Evolutionary conservation across 768 basidiomycete species (phyloP), one percentile per base, ranked within the genome.

Genomic region (Sporobolomyces pararoseus): DNA sequence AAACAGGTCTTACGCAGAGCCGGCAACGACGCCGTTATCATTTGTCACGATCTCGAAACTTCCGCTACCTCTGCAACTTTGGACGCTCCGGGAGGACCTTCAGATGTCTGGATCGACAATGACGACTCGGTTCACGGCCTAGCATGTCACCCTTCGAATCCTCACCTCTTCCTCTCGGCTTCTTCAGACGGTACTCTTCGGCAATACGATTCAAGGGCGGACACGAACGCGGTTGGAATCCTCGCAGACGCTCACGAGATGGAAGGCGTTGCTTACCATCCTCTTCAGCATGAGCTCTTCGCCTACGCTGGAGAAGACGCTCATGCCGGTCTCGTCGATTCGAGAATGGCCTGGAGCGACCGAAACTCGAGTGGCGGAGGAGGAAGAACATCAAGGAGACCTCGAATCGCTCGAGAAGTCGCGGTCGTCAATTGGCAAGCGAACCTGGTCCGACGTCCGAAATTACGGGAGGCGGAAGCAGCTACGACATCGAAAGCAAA

Each of bases 21-120:
- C 9, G 73, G 65, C 0, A 69, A 73, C 60, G 68, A 71, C 25
- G 57, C 55, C 1, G 37, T 46, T 19, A 63, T 74, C 44, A 14
- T 70, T 27, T 47, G 37, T 29, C 54, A 67, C 63, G 73, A 74
- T 55, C 62, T 74, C 58, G 73, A 74, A n/a, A 54, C 68, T 3
- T 44, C 59, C 12, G 27, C 37, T 3, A 12, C 23, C 0, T n/a
- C 68, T 31, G 51, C 53, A 9, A 19, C 59, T 29, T 23, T 23
- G 2, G 17, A 47, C 10, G 34, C 44, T 2, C 59, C 46, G 29
- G 59, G 37, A 25, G 34, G 47, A 0, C 61, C 68, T 0, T 3
- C n/a, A 17, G 34, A 66, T 23, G 51, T 49, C n/a, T 71, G 57
- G 57, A 42, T 65, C 53, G 58, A 65, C 27, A 66, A 70, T 50